A percentile compares a stretch with the other conserved stretches of the same genome.
These are phyloP conservation scores for Phaeophleospora eucalypticola DNA, from an alignment of 2,329 filamentous ascomycete genomes.

Conservation along the genomic window DNA sequence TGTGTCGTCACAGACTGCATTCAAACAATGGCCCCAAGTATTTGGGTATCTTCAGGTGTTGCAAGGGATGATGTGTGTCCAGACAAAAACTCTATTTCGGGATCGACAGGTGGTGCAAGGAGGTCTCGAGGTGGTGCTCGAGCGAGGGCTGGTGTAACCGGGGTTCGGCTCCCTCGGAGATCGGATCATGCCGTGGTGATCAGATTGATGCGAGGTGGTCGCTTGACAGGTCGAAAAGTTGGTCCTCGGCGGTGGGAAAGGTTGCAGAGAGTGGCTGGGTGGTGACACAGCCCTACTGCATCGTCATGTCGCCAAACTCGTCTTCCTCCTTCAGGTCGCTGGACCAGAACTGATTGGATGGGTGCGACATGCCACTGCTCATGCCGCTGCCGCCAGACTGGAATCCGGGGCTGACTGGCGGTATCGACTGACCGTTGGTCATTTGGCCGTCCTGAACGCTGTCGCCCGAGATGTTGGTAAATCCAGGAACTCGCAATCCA, in stretches of 20 bases:
- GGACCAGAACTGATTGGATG: conserved; percentile 43
- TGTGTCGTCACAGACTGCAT: conserved; percentile 12
- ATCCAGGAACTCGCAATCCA: conserved; percentile 84
- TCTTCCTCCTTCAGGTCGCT: conserved; percentile 88
- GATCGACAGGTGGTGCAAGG: conserved; percentile 9
- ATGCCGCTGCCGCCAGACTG: conserved; percentile 65
- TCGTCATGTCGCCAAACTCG: conserved; percentile 76
- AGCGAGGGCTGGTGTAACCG: conserved; percentile 6
- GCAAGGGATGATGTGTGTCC: conserved; percentile 13
- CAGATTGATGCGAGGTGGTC: neutral
- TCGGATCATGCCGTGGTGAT: conserved; percentile 6
- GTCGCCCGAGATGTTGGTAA: conserved; percentile 87
- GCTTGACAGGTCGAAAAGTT: neutral
- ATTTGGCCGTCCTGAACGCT: conserved; percentile 58
- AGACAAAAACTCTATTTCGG: conserved; percentile 10
- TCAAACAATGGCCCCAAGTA: conserved; percentile 14
- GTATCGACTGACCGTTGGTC: conserved; percentile 23
- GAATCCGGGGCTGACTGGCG: conserved; percentile 47
- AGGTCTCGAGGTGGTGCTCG: conserved; percentile 8
- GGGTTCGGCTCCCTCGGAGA: conserved; percentile 1
- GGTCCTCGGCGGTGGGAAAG: neutral
- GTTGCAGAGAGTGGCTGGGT: conserved; percentile 9
- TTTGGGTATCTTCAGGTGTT: conserved; percentile 6
- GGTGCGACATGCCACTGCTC: conserved; percentile 44
- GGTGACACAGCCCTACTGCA: conserved; percentile 25